These are phyloP conservation scores for Melampsora americana DNA, from an alignment of 1,284 basidiomycete genomes.

Conservation along the genomic window DNA sequence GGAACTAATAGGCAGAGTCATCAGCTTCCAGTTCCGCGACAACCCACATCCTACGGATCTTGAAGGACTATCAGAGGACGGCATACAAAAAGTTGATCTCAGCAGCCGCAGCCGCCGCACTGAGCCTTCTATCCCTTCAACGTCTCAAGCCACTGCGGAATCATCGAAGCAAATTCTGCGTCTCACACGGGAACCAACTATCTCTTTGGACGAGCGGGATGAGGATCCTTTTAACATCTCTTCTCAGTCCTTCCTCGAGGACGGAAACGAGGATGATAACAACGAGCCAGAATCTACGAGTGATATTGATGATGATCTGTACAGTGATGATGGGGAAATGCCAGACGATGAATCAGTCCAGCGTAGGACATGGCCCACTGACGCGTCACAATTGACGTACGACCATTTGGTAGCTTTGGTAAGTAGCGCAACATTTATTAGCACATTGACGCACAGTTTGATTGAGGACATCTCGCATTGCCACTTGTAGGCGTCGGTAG, in stretches of 20 bases:
- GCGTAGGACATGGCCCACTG: neutral
- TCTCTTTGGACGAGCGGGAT: slow-evolving; percentile 14
- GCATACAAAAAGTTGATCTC: slow-evolving; percentile 1
- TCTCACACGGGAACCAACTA: slow-evolving; percentile 29
- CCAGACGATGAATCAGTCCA: neutral
- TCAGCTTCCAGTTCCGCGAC: slow-evolving; percentile 28
- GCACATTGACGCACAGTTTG: neutral
- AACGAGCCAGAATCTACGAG: slow-evolving; percentile 12
- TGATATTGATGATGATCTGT: slow-evolving; percentile 36
- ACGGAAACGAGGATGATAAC: slow-evolving; percentile 25
- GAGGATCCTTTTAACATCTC: slow-evolving; percentile 41
- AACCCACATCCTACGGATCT: neutral
- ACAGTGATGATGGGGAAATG: slow-evolving; percentile 36
- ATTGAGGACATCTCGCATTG: neutral
- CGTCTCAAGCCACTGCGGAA: slow-evolving; percentile 16
- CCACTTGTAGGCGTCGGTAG: neutral
- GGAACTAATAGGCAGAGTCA: slow-evolving; percentile 9
- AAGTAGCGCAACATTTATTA: neutral
- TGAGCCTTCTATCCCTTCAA: neutral
- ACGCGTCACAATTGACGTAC: neutral
- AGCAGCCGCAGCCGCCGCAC: neutral
- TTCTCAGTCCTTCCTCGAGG: slow-evolving; percentile 34
- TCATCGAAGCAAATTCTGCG: neutral
- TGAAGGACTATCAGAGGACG: neutral
- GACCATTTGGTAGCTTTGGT: neutral